Evolutionary conservation across 306 rosid genomes (phyloP).

Genomic region (Dicorynia guianensis): DNA sequence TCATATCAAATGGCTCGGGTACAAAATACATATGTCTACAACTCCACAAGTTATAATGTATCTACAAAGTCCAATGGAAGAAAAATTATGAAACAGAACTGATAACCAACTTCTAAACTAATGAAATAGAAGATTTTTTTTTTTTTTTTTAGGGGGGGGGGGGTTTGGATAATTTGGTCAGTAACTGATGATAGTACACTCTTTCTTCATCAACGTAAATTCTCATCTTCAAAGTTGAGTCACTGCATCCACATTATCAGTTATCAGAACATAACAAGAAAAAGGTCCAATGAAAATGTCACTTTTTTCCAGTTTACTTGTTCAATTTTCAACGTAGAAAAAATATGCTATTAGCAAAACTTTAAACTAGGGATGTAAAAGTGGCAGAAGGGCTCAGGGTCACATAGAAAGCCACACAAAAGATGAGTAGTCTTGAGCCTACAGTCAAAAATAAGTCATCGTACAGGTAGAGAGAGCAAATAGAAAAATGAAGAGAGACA

Average conservation of each 20-base stretch:
- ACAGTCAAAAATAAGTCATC: slow-evolving; percentile 33
- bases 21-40: slow-evolving; percentile 42
- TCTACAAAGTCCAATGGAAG: slow-evolving; percentile 42
- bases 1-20: slow-evolving; percentile 31
- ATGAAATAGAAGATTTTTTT: neutral
- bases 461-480: slow-evolving; percentile 22
- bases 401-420: slow-evolving; percentile 27
- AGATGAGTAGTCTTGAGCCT: slow-evolving; percentile 27
- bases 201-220: neutral
- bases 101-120: slow-evolving; percentile 40
- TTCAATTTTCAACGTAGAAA: slow-evolving; percentile 39
- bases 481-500: slow-evolving; percentile 24
- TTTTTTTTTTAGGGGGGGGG: too few species aligned
- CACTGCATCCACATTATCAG: slow-evolving; percentile 41
- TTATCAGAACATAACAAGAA: slow-evolving; percentile 33
- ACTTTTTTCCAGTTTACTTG: slow-evolving; percentile 40
- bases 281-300: slow-evolving; percentile 43
- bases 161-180: neutral
- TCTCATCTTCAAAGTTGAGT: neutral
- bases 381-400: slow-evolving; percentile 29
- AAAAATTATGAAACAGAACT: slow-evolving; percentile 42
- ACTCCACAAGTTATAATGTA: slow-evolving; percentile 41
- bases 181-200: neutral
- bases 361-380: slow-evolving; percentile 23
- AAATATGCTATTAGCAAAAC: slow-evolving; percentile 41